Evolutionary conservation across 169 alveolate genomes (phyloP).

Genomic region (Eimeria praecox): DNA sequence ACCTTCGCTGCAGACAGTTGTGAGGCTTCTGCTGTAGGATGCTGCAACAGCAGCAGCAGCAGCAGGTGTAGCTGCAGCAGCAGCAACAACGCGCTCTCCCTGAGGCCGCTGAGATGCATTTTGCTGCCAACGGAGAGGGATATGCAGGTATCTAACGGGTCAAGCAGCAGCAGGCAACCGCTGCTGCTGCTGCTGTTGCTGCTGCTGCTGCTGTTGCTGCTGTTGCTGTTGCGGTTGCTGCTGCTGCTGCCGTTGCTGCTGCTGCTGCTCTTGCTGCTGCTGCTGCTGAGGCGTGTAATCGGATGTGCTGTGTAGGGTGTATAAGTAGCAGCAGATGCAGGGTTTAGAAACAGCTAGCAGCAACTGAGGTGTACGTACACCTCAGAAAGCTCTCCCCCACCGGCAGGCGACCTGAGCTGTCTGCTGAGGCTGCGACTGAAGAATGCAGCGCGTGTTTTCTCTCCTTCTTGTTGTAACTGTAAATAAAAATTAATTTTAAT

Average conservation of each 20-base stretch:
- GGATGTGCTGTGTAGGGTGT: not conserved
- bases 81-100: not conserved
- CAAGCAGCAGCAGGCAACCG: constrained; percentile 38
- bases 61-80: constrained; percentile 20
- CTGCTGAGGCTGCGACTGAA: too few species aligned
- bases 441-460: too few species aligned
- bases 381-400: not conserved
- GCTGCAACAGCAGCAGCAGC: not conserved
- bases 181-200: constrained; percentile 18
- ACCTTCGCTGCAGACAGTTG: constrained; percentile 25
- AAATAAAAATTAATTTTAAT: not conserved
- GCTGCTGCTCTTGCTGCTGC: constrained; percentile 10
- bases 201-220: constrained; percentile 35
- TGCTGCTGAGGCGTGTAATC: not conserved
- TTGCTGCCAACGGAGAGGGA: not conserved
- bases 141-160: not conserved
- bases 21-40: constrained; percentile 18
- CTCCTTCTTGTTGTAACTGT: too few species aligned
- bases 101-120: not conserved
- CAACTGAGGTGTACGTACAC: not conserved
- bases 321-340: not conserved
- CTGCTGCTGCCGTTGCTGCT: not conserved
- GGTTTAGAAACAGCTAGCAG: not conserved
- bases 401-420: not conserved
- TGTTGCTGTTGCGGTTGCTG: not conserved